Conservation (phyloP, 2,329 filamentous ascomycete genomes). For the Pyricularia pennisetigena region DNA sequence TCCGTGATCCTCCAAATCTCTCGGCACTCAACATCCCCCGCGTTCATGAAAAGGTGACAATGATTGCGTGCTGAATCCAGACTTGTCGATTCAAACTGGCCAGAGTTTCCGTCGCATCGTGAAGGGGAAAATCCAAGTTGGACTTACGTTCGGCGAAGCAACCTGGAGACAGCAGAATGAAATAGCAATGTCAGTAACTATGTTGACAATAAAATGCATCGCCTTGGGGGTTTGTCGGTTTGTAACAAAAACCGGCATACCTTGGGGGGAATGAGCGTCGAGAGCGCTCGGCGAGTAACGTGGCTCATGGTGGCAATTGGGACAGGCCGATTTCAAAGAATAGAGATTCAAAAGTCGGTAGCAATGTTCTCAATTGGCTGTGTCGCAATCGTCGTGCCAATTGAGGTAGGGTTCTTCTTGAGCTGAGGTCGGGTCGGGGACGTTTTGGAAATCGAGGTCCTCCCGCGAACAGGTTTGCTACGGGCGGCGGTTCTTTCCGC, state of each 20-base stretch:
- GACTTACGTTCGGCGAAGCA: constrained; percentile 73
- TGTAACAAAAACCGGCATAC: constrained; percentile 37
- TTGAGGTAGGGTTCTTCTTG: constrained; percentile 7
- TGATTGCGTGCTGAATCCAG: neutral
- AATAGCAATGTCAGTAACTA: neutral
- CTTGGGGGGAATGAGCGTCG: constrained; percentile 98
- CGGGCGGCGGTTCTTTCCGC: constrained; percentile 21
- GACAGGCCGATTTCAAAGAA: constrained; percentile 12
- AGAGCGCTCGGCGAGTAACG: constrained; percentile 82
- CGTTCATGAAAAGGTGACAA: neutral
- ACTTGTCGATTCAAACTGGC: neutral
- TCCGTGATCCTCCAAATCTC: neutral
- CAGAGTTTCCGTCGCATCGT: neutral
- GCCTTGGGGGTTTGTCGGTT: neutral
- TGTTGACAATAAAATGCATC: neutral
- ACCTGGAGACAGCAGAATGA: constrained; percentile 41
- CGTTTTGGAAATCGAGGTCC: neutral
- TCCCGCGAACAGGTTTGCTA: constrained; percentile 17
- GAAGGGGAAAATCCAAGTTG: neutral
- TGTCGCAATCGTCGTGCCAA: constrained; percentile 1
- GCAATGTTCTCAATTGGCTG: constrained; percentile 12
- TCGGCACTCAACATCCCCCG: neutral
- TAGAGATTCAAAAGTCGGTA: constrained; percentile 5
- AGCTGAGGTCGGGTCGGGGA: neutral
- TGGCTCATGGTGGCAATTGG: constrained; percentile 70